Conservation (phyloP, 2,329 filamentous ascomycete species). For the Clarireedia hainanense region DNA sequence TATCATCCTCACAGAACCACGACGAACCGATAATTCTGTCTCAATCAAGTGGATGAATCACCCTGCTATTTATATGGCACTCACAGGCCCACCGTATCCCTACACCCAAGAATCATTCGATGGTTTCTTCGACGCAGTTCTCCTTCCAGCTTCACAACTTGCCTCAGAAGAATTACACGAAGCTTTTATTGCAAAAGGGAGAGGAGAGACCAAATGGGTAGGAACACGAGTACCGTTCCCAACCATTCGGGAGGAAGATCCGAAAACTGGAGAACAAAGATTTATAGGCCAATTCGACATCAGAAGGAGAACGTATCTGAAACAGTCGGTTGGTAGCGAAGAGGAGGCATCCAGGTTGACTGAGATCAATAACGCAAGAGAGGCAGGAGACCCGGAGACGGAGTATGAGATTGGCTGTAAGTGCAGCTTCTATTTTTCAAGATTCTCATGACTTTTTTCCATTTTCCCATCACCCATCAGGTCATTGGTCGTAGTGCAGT, state of each 20-base stretch:
- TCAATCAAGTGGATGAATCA: not conserved
- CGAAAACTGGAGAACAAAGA: not conserved
- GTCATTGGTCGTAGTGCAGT: too few species aligned
- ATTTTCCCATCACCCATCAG: too few species aligned
- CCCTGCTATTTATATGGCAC: not conserved
- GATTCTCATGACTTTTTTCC: not conserved
- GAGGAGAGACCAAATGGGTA: not conserved
- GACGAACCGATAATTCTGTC: not conserved
- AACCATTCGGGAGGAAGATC: not conserved
- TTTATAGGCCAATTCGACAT: not conserved
- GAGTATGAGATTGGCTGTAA: constrained; percentile 7
- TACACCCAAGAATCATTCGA: not conserved
- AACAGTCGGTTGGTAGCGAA: not conserved
- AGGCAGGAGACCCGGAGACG: not conserved
- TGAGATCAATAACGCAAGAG: not conserved
- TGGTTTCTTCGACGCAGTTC: not conserved
- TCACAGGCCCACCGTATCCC: not conserved
- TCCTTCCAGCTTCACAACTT: not conserved
- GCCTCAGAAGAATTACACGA: not conserved
- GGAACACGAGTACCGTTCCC: not conserved
- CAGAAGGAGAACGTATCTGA: not conserved
- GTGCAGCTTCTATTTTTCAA: not conserved
- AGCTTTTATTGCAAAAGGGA: not conserved
- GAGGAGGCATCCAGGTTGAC: not conserved
- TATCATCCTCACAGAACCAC: not conserved